These are phyloP conservation scores for Pythium aristosporum DNA, from an alignment of 352 stramenopile species.

Conservation along the genomic window DNA sequence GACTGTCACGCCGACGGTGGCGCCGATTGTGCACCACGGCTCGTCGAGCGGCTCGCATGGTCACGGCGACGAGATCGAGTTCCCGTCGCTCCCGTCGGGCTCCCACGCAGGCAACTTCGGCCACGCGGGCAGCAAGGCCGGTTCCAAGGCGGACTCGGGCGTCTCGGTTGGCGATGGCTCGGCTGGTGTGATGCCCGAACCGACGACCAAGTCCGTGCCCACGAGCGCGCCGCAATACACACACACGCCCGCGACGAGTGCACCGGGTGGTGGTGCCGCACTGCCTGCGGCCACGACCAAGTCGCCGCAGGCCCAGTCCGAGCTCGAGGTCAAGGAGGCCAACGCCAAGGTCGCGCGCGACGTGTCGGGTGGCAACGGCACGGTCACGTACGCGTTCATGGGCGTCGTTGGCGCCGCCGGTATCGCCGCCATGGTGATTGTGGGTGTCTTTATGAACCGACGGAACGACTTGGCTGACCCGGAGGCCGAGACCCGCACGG, in stretches of 20 bases:
- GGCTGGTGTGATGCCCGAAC: conserved; percentile 8
- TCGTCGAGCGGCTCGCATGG: conserved; percentile 13
- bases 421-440: conserved; percentile 44
- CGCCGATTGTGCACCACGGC: background rate
- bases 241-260: background rate
- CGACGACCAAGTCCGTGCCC: conserved; percentile 1
- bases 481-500: conserved; percentile 32
- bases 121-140: background rate
- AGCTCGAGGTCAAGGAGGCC: conserved; percentile 30
- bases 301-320: conserved; percentile 11
- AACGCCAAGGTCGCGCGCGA: conserved; percentile 41
- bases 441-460: conserved; percentile 59
- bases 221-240: background rate
- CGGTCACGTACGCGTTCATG: conserved; percentile 16
- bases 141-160: conserved; percentile 1
- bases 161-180: conserved; percentile 10
- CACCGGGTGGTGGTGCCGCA: conserved; percentile 4
- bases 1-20: background rate
- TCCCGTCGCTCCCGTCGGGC: conserved; percentile 9
- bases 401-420: conserved; percentile 29
- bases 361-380: conserved; percentile 26
- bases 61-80: conserved; percentile 15
- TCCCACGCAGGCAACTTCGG: background rate
- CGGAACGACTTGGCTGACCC: conserved; percentile 30
- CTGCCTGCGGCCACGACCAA: background rate